phyloP scores from a whole-genome alignment of 2,329 filamentous ascomycete species.

The Aspergillus candidus region DNA sequence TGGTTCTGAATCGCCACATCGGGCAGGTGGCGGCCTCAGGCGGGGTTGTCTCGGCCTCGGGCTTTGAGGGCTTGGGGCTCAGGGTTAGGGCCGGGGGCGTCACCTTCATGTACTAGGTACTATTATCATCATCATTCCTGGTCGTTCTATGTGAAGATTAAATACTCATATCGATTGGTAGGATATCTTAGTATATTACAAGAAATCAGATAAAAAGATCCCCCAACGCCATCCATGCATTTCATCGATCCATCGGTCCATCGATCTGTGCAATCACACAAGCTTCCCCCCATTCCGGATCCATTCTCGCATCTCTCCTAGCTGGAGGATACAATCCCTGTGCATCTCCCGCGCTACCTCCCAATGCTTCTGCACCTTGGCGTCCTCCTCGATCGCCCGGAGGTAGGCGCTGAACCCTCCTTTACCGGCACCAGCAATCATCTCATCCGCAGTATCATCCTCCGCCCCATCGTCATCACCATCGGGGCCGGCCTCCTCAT shows the following conservation, averaged over 20 bases:
- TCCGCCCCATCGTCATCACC: constrained; percentile 16
- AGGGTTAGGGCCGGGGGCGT: constrained; percentile 13
- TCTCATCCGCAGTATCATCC: constrained; percentile 16
- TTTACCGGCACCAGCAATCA: constrained; percentile 27
- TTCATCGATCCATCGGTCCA: neutral
- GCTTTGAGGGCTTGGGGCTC: constrained; percentile 15
- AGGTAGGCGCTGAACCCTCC: constrained; percentile 43
- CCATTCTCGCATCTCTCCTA: constrained; percentile 37
- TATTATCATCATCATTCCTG: no score
- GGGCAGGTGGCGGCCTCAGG: constrained; percentile 14
- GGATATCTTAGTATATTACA: no score
- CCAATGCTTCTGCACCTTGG: constrained; percentile 43
- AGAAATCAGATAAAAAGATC: no score
- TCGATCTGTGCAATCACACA: constrained; percentile 6
- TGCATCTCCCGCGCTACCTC: constrained; percentile 44
- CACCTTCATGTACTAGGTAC: constrained; percentile 3
- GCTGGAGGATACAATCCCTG: constrained; percentile 35
- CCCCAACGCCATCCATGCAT: no score
- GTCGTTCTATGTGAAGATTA: no score
- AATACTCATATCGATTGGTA: no score
- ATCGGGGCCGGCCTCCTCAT: constrained; percentile 10
- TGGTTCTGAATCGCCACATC: constrained; percentile 6
- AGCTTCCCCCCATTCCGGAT: constrained; percentile 30
- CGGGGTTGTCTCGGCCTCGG: neutral
- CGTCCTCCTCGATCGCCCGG: constrained; percentile 42